These are phyloP conservation scores for Melastoma candidum DNA, from an alignment of 441 rosid species.

Conservation along the genomic window DNA sequence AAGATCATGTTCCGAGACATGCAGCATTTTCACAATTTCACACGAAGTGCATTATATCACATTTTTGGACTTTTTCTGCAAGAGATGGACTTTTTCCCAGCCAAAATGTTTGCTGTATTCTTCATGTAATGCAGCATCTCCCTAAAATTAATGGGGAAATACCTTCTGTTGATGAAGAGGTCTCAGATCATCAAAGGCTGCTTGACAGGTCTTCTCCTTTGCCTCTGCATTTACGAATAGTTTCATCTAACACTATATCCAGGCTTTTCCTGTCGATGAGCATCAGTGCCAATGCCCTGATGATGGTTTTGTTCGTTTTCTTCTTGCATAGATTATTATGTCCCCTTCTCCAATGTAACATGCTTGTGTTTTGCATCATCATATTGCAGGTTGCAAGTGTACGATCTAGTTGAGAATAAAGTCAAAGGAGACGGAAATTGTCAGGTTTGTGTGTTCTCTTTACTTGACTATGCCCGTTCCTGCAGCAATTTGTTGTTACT, in stretches of 20 bases:
- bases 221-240: background rate
- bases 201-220: constrained; percentile 50
- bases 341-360: background rate
- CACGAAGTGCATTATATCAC: too few species aligned
- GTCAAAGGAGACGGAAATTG: constrained; percentile 96
- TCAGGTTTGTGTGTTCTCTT: constrained; percentile 43
- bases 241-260: too few species aligned
- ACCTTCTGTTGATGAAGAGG: constrained; percentile 70
- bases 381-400: constrained; percentile 31
- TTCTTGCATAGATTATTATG: too few species aligned
- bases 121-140: constrained; percentile 48
- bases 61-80: too few species aligned
- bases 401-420: constrained; percentile 66
- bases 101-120: too few species aligned
- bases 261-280: too few species aligned
- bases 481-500: background rate
- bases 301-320: too few species aligned
- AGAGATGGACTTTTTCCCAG: too few species aligned
- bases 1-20: too few species aligned
- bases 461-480: background rate
- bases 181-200: constrained; percentile 79
- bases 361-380: background rate
- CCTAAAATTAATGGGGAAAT: constrained; percentile 82
- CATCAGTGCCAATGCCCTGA: too few species aligned
- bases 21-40: too few species aligned